Base-by-base conservation (phyloP, 169 alveolate species). In the Ichthyophthirius multifiliis region DNA sequence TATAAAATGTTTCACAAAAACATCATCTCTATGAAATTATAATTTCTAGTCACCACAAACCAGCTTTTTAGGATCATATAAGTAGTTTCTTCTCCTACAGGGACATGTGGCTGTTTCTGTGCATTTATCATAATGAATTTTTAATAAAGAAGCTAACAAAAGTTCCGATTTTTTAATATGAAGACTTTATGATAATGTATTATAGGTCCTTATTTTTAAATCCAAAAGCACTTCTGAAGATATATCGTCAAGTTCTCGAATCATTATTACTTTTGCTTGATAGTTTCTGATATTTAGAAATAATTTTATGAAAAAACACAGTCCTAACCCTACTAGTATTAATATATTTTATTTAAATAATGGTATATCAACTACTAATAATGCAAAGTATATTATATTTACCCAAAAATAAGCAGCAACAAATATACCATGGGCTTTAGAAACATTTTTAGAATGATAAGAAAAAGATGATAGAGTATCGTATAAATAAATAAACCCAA, bases 1-100 rank as follows among this genome's bases (percentile, higher is more conserved):
- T 3, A 79, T 65, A 67, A 79, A 79, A 67, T 79, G 85, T 27
- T 79, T 79, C 7, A 79, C 85, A 65, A 79, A 79, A 3, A 79
- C 85, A 37, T 43, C 62, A 37, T 79, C 85, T 67, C 67, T 79
- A 79, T 79, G 85, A 34, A 79, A 79, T 46, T 79, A 27, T 4
- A 55, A 27, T 55, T 55, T 55, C 31, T 16, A 55, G 31, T 55
- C 71, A 6, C 77, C 77, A 37, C 20, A 34, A 37, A 32, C 31
- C 31, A 62, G 44, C 30, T 65, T 79, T 67, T 79, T 79, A 20
- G 85, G 85, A 47, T 79, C 85, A 27, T 35, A 47, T 6, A 79
- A 43, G 30, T 30, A 35, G 35, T 71, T 65, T 46, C 85, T 65
- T 67, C 46, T 65, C 37, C 45, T 65, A 16, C 85, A 79, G 15